phyloP scores from a whole-genome alignment of 2,329 filamentous ascomycete species.

The Botryotinia narcissicola region DNA sequence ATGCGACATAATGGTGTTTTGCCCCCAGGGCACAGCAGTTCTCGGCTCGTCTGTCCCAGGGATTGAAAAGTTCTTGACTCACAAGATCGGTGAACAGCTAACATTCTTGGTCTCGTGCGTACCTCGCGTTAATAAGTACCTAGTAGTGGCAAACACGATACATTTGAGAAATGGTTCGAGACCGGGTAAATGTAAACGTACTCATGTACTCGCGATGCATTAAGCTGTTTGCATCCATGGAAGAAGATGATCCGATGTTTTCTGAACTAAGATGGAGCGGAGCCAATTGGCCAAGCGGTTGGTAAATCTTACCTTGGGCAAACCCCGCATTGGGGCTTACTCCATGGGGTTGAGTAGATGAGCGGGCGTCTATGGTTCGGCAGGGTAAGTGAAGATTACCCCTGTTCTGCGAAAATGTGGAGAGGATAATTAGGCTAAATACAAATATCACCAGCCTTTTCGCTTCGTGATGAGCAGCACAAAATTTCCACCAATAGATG shows the following conservation, averaged over 20 bases:
- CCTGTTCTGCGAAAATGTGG: conserved; percentile 1
- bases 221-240: conserved; percentile 14
- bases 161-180: background rate
- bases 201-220: background rate
- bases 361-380: background rate
- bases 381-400: background rate
- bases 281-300: background rate
- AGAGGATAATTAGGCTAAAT: background rate
- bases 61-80: background rate
- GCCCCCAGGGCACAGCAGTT: background rate
- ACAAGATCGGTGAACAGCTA: background rate
- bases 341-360: conserved; percentile 4
- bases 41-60: background rate
- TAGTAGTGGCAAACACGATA: background rate
- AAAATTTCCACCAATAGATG: conserved; percentile 11
- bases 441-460: background rate
- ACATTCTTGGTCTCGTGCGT: background rate
- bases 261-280: background rate
- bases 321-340: conserved; percentile 12
- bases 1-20: background rate
- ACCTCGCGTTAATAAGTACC: background rate
- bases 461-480: background rate
- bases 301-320: background rate
- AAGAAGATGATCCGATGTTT: conserved; percentile 14
- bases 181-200: background rate